Percentiles rank a stretch among this genome's conserved stretches.
Conservation (phyloP, 495 filamentous ascomycete species). For the Chlorociboria aeruginascens region DNA sequence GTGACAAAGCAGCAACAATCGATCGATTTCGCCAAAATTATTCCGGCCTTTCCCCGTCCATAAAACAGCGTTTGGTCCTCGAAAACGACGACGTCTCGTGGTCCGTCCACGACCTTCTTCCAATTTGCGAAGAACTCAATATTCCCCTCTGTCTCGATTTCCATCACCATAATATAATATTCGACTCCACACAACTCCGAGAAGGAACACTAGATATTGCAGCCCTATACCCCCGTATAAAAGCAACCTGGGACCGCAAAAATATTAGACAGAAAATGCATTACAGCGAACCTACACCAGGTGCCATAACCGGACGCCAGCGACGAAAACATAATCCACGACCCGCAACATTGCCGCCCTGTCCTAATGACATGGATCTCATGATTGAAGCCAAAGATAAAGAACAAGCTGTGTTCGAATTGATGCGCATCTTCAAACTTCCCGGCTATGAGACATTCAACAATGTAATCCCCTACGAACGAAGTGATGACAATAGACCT, state of each 20-base stretch:
- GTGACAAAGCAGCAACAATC: slow-evolving; percentile 74
- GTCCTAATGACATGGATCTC: slow-evolving; percentile 70
- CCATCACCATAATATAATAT: slow-evolving; percentile 93
- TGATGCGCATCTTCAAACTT: slow-evolving; percentile 78
- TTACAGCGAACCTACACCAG: slow-evolving; percentile 68
- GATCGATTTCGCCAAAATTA: slow-evolving; percentile 78
- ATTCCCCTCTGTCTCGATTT: slow-evolving; percentile 90
- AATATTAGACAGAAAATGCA: slow-evolving; percentile 93
- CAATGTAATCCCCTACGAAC: slow-evolving; percentile 65
- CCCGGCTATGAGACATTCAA: slow-evolving; percentile 64
- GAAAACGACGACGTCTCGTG: slow-evolving; percentile 91
- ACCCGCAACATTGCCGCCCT: slow-evolving; percentile 69
- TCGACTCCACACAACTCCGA: slow-evolving; percentile 56
- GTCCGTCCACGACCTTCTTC: slow-evolving; percentile 83
- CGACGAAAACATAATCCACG: slow-evolving; percentile 75
- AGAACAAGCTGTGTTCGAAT: slow-evolving; percentile 90
- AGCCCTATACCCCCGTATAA: slow-evolving; percentile 57
- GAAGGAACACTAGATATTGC: slow-evolving; percentile 82
- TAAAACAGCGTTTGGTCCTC: slow-evolving; percentile 76
- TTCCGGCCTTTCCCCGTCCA: slow-evolving; percentile 43
- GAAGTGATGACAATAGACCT: slow-evolving; percentile 67
- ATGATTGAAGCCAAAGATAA: slow-evolving; percentile 99
- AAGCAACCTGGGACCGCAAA: slow-evolving; percentile 77
- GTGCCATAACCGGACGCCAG: slow-evolving; percentile 63
- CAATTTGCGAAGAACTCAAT: slow-evolving; percentile 82